These are phyloP conservation scores for Eutrema heterophyllum DNA, from an alignment of 345 rosid species.

Conservation along the genomic window DNA sequence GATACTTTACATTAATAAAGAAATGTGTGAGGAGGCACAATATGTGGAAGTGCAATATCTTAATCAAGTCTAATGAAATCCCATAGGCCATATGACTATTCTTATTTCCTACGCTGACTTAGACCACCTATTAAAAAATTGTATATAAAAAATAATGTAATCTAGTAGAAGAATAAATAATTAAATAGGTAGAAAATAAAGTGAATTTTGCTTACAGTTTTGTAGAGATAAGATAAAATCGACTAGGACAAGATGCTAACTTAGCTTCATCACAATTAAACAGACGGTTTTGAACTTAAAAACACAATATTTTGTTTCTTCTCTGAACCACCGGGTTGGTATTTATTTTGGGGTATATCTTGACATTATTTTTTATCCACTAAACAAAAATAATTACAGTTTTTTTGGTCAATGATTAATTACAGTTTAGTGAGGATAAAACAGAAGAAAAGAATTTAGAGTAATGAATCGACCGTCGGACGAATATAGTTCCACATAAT, in stretches of 20 bases:
- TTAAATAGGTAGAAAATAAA: not conserved
- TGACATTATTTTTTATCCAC: not conserved
- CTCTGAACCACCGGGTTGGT: not conserved
- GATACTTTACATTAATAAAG: conserved; percentile 5
- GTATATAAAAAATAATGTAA: not conserved
- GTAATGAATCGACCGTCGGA: too few relatives aligned
- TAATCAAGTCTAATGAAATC: conserved; percentile 11
- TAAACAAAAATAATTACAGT: too few relatives aligned
- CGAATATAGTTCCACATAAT: too few relatives aligned
- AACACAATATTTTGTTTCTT: not conserved
- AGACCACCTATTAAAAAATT: not conserved
- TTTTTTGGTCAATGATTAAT: too few relatives aligned
- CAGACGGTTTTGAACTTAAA: not conserved
- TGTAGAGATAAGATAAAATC: not conserved
- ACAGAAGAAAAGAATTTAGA: too few relatives aligned
- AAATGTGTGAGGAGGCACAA: conserved; percentile 20
- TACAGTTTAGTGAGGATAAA: too few relatives aligned
- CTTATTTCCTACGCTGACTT: conserved; percentile 27
- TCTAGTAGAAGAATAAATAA: conserved; percentile 1
- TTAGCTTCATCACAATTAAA: not conserved
- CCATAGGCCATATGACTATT: not conserved
- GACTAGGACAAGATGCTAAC: conserved; percentile 12
- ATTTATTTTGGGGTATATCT: not conserved
- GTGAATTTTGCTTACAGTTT: conserved; percentile 1
- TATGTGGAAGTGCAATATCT: conserved; percentile 12